Conservation (phyloP, 352 stramenopile species). For the Vaucheria bursata region DNA sequence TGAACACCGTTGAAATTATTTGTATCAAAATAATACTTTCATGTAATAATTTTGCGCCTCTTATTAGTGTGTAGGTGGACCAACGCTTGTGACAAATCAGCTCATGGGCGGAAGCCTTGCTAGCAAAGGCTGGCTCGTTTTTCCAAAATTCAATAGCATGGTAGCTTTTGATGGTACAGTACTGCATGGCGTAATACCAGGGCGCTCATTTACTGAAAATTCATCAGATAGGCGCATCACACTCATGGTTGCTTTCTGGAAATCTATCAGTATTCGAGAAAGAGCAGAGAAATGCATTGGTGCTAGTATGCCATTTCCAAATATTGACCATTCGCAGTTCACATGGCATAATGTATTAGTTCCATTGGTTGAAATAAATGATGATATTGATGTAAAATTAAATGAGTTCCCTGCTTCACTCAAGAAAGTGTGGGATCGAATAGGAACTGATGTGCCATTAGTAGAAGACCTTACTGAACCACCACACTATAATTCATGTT, state of each 20-base stretch:
- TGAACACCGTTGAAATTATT: too few relatives aligned
- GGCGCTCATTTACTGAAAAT: conserved; percentile 12
- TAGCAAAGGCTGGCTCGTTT: conserved; percentile 49
- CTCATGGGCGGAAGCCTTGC: conserved; percentile 33
- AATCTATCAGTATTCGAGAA: conserved; percentile 18
- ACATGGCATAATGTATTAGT: conserved; percentile 24
- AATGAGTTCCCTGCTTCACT: conserved; percentile 29
- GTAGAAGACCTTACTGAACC: conserved; percentile 23
- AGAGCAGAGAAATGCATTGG: conserved; percentile 13
- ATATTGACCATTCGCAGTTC: not conserved
- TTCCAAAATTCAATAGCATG: conserved; percentile 44
- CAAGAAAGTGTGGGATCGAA: conserved; percentile 40
- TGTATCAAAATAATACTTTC: too few relatives aligned
- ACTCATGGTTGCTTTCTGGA: conserved; percentile 55
- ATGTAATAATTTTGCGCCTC: too few relatives aligned
- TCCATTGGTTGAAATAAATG: conserved; percentile 12
- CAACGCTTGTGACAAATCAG: conserved; percentile 51
- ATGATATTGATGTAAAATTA: conserved; percentile 14
- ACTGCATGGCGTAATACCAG: conserved; percentile 52
- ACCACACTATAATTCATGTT: conserved; percentile 48
- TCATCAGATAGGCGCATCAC: conserved; percentile 41
- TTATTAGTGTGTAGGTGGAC: conserved; percentile 34
- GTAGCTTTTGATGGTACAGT: conserved; percentile 51
- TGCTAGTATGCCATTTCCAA: conserved; percentile 26
- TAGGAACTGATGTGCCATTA: conserved; percentile 21